A percentile compares a stretch with the other conserved stretches of the same genome.
Evolutionary conservation across 148 eudicot species (phyloP).

Genomic region (Dianthus caryophyllus): DNA sequence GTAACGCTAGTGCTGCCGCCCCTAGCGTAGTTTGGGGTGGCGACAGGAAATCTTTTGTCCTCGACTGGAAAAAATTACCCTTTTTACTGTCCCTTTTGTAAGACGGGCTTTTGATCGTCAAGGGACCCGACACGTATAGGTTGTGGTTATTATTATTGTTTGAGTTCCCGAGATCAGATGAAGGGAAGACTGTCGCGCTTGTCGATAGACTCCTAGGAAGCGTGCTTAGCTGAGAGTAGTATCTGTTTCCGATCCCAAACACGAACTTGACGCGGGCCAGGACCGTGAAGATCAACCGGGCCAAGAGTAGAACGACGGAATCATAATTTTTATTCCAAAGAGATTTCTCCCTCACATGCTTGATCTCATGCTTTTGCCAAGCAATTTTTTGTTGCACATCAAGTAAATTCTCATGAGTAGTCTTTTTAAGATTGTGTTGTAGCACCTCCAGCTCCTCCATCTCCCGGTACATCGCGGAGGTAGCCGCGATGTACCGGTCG

Average conservation of each 20-base stretch:
- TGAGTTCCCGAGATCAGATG: slow-evolving; percentile 17
- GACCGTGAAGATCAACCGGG: slow-evolving; percentile 52
- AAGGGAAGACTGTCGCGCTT: slow-evolving; percentile 68
- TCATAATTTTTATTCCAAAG: slow-evolving; percentile 68
- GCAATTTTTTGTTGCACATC: slow-evolving; percentile 58
- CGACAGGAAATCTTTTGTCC: slow-evolving; percentile 36
- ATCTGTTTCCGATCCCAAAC: slow-evolving; percentile 47
- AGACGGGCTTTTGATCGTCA: slow-evolving; percentile 4
- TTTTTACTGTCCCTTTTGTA: not conserved
- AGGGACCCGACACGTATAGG: slow-evolving; percentile 15
- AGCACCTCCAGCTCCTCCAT: slow-evolving; percentile 54
- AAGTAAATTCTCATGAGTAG: slow-evolving; percentile 25
- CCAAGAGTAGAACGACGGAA: slow-evolving; percentile 40
- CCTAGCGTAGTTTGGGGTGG: slow-evolving; percentile 62
- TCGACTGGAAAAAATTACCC: slow-evolving; percentile 46
- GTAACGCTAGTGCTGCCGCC: slow-evolving; percentile 65
- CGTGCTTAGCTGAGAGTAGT: slow-evolving; percentile 23
- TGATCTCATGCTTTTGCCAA: slow-evolving; percentile 69
- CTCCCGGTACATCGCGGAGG: slow-evolving; percentile 53
- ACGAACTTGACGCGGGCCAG: slow-evolving; percentile 70
- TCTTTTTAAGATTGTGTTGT: slow-evolving; percentile 6
- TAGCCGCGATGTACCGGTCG: slow-evolving; percentile 43
- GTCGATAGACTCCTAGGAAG: slow-evolving; percentile 72
- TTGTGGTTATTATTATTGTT: not conserved
- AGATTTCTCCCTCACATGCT: slow-evolving; percentile 56